Base-by-base conservation (phyloP, 2,329 filamentous ascomycete genomes). In the Dactylellina drechsleri region DNA sequence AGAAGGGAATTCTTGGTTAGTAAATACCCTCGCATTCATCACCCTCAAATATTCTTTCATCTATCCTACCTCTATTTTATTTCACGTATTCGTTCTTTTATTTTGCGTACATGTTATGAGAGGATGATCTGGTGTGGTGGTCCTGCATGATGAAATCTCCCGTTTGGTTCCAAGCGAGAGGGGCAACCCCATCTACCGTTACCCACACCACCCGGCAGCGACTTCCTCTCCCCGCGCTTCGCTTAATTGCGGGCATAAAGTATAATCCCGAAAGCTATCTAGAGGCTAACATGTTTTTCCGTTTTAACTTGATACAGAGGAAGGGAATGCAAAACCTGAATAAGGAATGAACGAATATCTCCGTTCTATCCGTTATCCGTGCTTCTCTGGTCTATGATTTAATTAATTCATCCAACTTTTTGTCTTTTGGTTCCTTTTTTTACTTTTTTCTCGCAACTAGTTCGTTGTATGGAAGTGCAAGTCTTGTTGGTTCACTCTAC, bases 1-100 rank as follows among this genome's bases (percentile, higher is more conserved):
- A 79, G 65, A 78, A 79, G 65, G 78, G 78, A 1, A 79, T 79
- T 53, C 77, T 79, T 45, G 58, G 77, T 79, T 68, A 76, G 77
- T 61, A n/a, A n/a, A n/a, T n/a, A n/a, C n/a, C n/a, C n/a, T n/a
- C n/a, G n/a, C n/a, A 70, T 16, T 6, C 10, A 2, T 41, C 31
- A n/a, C 52, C 58, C 20, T 23, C 26, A 52, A 5, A 2, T 16
- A 54, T 28, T 23, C 41, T 41, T 56, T 31, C 20, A n/a, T n/a
- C n/a, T n/a, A n/a, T n/a, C 52, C 16, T 43, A 23, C 18, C 15
- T 43, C 7, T 23, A 43, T 16, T 5, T 18, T 12, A 41, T 23
- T 41, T 26, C n/a, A 23, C 23, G 7, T 53, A n/a, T 54, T 26
- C n/a, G n/a, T n/a, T 20, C 50, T 49, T 20, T n/a, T 36, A 54